A percentile compares a stretch with the other conserved stretches of the same genome.
These are phyloP conservation scores for Beta vulgaris DNA, from an alignment of 148 eudicot genomes.

Conservation along the genomic window DNA sequence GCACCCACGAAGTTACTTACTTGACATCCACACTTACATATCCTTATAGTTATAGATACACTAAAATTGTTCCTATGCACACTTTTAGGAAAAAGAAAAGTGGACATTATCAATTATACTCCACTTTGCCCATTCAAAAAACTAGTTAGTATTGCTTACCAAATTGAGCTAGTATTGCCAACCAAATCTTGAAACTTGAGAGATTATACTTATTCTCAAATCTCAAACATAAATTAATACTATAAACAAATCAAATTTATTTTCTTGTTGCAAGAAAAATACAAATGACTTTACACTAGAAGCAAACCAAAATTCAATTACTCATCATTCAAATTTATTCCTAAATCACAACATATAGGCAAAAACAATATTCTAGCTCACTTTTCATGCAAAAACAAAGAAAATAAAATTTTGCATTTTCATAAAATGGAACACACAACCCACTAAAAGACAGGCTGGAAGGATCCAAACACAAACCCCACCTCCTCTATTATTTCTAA, in stretches of 20 bases:
- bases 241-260: neutral
- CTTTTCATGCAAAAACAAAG: conserved; percentile 14
- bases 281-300: neutral
- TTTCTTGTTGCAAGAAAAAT: neutral
- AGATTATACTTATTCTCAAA: neutral
- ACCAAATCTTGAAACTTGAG: neutral
- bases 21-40: too few species aligned
- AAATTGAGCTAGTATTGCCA: neutral
- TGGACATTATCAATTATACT: neutral
- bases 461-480: conserved; percentile 54
- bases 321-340: conserved; percentile 24
- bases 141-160: neutral
- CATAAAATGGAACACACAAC: conserved; percentile 7
- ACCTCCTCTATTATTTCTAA: conserved; percentile 39
- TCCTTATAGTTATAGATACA: too few species aligned
- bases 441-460: conserved; percentile 57
- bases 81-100: neutral
- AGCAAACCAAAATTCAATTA: neutral
- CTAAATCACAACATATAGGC: conserved; percentile 29
- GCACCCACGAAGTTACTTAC: too few species aligned
- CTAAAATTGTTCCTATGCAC: too few species aligned
- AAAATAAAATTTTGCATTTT: neutral
- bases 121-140: neutral
- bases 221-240: neutral
- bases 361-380: conserved; percentile 19